Conservation (phyloP, 2,329 filamentous ascomycete species). For the Trichoderma simmonsii region DNA sequence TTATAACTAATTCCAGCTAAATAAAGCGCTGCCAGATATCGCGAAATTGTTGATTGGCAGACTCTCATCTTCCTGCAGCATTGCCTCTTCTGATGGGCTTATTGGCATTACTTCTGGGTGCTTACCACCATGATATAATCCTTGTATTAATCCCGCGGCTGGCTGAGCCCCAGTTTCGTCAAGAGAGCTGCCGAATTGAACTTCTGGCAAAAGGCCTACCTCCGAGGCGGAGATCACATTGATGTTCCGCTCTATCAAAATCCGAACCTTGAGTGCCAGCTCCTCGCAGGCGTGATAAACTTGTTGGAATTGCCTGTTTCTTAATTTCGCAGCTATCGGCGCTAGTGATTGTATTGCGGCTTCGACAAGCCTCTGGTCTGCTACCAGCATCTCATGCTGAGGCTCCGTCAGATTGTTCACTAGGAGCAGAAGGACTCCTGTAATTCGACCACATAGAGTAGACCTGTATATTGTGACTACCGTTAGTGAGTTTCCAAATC, state of each 20-base stretch:
- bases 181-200: neutral
- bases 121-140: neutral
- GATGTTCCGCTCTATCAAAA: neutral
- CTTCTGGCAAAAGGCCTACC: neutral
- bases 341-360: neutral
- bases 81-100: neutral
- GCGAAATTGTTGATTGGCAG: neutral
- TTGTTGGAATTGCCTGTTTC: neutral
- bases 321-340: neutral
- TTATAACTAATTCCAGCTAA: neutral
- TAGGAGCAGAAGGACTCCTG: neutral
- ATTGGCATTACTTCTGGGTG: neutral
- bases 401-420: neutral
- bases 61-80: neutral
- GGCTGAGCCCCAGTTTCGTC: neutral
- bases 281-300: neutral
- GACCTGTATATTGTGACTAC: neutral
- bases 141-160: neutral
- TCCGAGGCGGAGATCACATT: neutral
- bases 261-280: neutral
- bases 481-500: neutral
- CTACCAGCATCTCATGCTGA: neutral
- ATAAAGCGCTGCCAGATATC: neutral
- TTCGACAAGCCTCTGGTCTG: neutral
- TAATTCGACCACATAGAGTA: neutral